Percentiles rank a stretch among this genome's conserved stretches.
These are phyloP conservation scores for Colletotrichum truncatum DNA, from an alignment of 2,329 filamentous ascomycete genomes.

Conservation along the genomic window DNA sequence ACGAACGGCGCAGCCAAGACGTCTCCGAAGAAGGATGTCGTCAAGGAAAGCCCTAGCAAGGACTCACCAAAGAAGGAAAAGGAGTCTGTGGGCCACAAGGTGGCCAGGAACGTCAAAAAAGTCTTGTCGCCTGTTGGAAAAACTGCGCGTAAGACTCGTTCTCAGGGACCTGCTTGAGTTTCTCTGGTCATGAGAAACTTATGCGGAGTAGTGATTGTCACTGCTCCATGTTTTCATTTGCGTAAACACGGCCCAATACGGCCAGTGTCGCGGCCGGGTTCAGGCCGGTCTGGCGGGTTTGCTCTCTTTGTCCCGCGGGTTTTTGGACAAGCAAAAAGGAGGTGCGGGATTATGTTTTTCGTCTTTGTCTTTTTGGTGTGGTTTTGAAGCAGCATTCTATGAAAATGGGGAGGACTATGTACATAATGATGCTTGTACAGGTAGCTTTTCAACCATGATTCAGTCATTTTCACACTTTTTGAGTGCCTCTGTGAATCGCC, in stretches of 20 bases:
- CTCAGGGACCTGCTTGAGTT: slow-evolving; percentile 44
- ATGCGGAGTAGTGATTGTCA: too few species aligned
- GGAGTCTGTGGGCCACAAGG: slow-evolving; percentile 25
- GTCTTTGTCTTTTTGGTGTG: neutral
- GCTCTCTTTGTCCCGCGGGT: slow-evolving; percentile 7
- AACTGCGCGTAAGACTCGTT: slow-evolving; percentile 52
- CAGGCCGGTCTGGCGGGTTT: slow-evolving; percentile 7
- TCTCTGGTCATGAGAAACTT: too few species aligned
- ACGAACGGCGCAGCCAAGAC: slow-evolving; percentile 17
- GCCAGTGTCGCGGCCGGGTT: neutral
- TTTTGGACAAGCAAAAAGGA: slow-evolving; percentile 22
- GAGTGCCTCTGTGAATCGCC: too few species aligned
- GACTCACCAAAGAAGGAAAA: slow-evolving; percentile 17
- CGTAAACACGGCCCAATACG: neutral
- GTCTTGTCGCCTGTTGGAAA: slow-evolving; percentile 41
- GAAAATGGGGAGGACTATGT: neutral
- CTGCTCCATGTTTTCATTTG: neutral
- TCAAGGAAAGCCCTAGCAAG: neutral
- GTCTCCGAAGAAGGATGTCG: neutral
- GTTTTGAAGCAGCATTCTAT: neutral
- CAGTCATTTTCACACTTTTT: neutral
- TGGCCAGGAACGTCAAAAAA: slow-evolving; percentile 48
- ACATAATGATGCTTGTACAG: slow-evolving; percentile 5
- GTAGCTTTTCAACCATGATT: slow-evolving; percentile 1
- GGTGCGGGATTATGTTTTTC: neutral